Percentiles rank a stretch among this genome's conserved stretches.
phyloP scores from a whole-genome alignment of 163 green algal genomes.

The Chloromonas sp. region DNA sequence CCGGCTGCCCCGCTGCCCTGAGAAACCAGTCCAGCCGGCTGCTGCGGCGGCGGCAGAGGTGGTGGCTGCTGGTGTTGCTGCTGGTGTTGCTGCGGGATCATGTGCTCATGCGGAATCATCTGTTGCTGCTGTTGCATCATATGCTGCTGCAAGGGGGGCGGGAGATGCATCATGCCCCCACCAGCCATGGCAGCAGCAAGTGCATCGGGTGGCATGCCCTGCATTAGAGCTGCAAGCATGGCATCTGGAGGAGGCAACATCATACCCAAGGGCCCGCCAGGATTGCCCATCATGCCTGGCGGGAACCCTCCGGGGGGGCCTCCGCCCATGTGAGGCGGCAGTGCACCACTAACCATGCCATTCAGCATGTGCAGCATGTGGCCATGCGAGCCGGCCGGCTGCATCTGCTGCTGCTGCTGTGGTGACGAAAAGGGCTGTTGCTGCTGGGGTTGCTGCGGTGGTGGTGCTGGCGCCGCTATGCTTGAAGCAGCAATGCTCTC shows the following conservation, averaged over 20 bases:
- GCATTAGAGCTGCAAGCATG: neutral
- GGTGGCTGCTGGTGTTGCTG: neutral
- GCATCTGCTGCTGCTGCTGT: neutral
- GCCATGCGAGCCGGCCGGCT: neutral
- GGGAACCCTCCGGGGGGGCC: neutral
- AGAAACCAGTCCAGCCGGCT: too few species aligned
- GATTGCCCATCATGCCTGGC: neutral
- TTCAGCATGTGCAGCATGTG: neutral
- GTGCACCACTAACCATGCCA: too few species aligned
- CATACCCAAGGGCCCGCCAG: neutral
- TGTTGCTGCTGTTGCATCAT: neutral
- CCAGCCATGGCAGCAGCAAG: too few species aligned
- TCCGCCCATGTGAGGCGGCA: too few species aligned
- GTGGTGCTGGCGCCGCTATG: too few species aligned
- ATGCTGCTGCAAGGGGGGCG: neutral
- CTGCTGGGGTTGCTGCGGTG: neutral
- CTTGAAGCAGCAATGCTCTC: too few species aligned
- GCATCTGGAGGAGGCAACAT: neutral
- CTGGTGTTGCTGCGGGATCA: neutral
- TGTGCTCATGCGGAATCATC: neutral
- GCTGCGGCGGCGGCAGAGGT: neutral
- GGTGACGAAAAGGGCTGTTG: neutral
- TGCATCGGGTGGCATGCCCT: too few species aligned
- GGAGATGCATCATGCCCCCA: too few species aligned
- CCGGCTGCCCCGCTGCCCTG: too few species aligned